Evolutionary conservation across 2,329 filamentous ascomycete genomes (phyloP).

Genomic region (Diaporthe citrichinensis): DNA sequence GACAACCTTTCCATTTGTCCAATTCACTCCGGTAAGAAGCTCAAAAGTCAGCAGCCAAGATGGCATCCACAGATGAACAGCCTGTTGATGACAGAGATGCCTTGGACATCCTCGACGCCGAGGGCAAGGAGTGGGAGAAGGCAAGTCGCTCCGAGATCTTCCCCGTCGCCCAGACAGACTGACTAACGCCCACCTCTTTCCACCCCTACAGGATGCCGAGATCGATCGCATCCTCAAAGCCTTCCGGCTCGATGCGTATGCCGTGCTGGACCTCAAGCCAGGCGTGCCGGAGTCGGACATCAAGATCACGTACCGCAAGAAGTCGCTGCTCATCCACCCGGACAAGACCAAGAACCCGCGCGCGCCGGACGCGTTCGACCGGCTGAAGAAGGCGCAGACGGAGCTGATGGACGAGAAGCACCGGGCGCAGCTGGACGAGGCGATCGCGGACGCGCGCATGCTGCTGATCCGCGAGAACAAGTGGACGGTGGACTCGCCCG

Average conservation of each 20-base stretch:
- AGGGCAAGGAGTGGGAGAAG: slow-evolving; percentile 93
- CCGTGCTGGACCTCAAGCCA: slow-evolving; percentile 94
- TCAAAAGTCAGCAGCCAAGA: slow-evolving; percentile 36
- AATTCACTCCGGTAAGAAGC: slow-evolving; percentile 40
- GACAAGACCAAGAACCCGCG: slow-evolving; percentile 95
- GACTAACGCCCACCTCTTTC: not conserved
- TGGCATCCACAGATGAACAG: slow-evolving; percentile 69
- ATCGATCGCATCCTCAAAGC: slow-evolving; percentile 94
- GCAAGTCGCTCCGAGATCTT: slow-evolving; percentile 56
- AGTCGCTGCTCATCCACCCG: slow-evolving; percentile 98
- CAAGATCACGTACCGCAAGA: slow-evolving; percentile 93
- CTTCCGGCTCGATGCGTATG: slow-evolving; percentile 86
- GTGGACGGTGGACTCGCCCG: slow-evolving; percentile 89
- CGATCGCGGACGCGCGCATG: slow-evolving; percentile 95
- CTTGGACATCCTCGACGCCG: slow-evolving; percentile 84
- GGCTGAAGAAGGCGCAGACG: slow-evolving; percentile 93
- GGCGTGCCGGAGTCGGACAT: slow-evolving; percentile 97
- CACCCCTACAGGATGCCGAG: slow-evolving; percentile 80
- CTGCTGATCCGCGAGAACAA: slow-evolving; percentile 95
- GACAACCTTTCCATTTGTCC: slow-evolving; percentile 29
- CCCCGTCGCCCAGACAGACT: not conserved
- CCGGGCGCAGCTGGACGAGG: slow-evolving; percentile 88
- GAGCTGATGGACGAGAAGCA: slow-evolving; percentile 95
- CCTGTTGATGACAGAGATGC: slow-evolving; percentile 67
- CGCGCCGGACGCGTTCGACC: slow-evolving; percentile 96